A percentile compares a stretch with the other conserved stretches of the same genome.
These are phyloP conservation scores for Infundibulicybe gibba DNA, from an alignment of 768 basidiomycete genomes.

Conservation along the genomic window DNA sequence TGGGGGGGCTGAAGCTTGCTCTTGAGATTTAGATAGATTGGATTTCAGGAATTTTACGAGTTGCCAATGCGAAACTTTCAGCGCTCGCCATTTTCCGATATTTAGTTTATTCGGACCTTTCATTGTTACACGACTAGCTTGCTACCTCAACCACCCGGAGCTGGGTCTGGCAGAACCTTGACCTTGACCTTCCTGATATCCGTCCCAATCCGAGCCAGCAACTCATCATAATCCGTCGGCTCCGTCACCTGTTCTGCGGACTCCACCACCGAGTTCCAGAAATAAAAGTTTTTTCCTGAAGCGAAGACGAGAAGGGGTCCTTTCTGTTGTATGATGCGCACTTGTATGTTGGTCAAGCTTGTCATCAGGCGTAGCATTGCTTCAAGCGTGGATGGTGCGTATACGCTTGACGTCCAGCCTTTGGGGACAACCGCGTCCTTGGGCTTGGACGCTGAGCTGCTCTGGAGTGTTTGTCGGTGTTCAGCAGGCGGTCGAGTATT, in stretches of 20 bases:
- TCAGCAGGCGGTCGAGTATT: too few species aligned
- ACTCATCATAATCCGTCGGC: not conserved
- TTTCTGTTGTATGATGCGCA: not conserved
- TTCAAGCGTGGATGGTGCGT: not conserved
- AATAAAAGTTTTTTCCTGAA: not conserved
- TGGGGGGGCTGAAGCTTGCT: not conserved
- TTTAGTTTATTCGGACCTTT: too few species aligned
- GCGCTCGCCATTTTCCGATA: too few species aligned
- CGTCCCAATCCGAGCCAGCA: not conserved
- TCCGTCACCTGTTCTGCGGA: not conserved
- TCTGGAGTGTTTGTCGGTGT: too few species aligned
- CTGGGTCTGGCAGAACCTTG: not conserved
- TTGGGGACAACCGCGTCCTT: not conserved
- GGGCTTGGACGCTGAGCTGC: not conserved
- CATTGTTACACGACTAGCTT: too few species aligned
- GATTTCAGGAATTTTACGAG: too few species aligned
- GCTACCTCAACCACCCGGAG: too few species aligned
- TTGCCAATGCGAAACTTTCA: too few species aligned
- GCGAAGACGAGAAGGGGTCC: not conserved
- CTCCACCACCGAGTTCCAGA: not conserved
- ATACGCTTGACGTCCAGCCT: not conserved
- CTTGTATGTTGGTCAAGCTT: not conserved
- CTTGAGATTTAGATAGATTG: not conserved
- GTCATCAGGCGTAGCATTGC: not conserved
- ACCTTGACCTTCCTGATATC: not conserved